Conservation (phyloP, 2,329 filamentous ascomycete species). For the Pseudocercospora crystallina region DNA sequence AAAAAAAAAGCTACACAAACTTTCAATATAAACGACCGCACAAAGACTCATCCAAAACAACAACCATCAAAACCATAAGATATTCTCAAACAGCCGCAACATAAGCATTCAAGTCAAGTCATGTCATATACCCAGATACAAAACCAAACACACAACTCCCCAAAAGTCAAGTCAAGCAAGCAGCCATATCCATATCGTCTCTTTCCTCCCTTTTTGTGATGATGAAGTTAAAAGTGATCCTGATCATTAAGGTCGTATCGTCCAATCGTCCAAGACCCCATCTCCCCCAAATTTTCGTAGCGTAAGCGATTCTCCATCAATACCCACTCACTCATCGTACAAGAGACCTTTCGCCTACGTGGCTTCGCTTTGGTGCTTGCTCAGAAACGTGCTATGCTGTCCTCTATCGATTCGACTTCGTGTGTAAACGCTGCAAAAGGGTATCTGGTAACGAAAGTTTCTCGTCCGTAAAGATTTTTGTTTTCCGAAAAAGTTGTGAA, state of each 20-base stretch:
- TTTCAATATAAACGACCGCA: too few species aligned
- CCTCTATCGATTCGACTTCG: slow-evolving; percentile 10
- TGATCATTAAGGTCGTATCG: slow-evolving; percentile 11
- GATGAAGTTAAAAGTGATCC: too few species aligned
- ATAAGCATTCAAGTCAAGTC: too few species aligned
- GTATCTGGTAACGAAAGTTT: slow-evolving; percentile 26
- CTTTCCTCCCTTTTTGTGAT: slow-evolving; percentile 12
- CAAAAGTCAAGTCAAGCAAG: not conserved
- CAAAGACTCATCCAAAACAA: too few species aligned
- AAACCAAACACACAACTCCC: not conserved
- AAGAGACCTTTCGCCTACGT: slow-evolving; percentile 2
- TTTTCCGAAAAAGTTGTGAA: slow-evolving; percentile 3
- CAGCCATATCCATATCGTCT: slow-evolving; percentile 1
- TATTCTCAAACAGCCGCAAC: too few species aligned
- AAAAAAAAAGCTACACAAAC: too few species aligned
- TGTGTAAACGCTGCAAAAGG: slow-evolving; percentile 28
- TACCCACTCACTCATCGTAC: slow-evolving; percentile 4
- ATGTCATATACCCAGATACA: too few species aligned
- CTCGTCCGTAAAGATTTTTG: slow-evolving; percentile 9
- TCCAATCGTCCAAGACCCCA: slow-evolving; percentile 12
- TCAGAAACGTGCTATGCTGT: slow-evolving; percentile 12
- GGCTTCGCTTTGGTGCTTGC: slow-evolving; percentile 6
- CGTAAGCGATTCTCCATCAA: not conserved
- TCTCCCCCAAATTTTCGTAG: slow-evolving; percentile 7
- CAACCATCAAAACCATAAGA: too few species aligned